Conservation (phyloP, 73 alveolate genomes). For the Durusdinium trenchii region DNA sequence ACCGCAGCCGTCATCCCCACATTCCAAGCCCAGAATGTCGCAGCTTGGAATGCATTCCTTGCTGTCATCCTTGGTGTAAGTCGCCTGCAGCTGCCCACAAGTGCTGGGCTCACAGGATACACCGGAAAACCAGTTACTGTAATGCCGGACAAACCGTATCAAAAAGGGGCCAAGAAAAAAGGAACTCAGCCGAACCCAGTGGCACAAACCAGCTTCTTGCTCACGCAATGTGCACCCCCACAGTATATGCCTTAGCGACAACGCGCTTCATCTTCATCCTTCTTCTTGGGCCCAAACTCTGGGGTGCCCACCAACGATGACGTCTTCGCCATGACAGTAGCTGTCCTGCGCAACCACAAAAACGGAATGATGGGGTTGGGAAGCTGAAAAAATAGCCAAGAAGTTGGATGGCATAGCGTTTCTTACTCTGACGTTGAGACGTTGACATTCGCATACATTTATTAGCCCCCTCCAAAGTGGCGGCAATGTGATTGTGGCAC, state of each 20-base stretch:
- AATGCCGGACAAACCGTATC: not conserved
- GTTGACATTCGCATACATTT: not conserved
- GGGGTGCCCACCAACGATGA: conserved; percentile 22
- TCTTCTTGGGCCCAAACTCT: not conserved
- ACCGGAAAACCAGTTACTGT: not conserved
- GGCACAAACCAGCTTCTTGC: conserved; percentile 35
- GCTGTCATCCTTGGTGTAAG: not conserved
- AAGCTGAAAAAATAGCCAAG: not conserved
- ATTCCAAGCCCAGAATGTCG: conserved; percentile 46
- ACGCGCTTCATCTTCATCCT: no score
- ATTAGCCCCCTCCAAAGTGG: not conserved
- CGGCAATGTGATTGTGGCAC: not conserved
- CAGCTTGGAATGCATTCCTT: conserved; percentile 31
- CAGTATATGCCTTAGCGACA: conserved; percentile 24
- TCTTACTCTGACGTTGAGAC: not conserved
- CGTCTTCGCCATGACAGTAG: conserved; percentile 12
- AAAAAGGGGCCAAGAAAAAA: not conserved
- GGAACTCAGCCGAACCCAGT: not conserved
- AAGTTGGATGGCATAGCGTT: not conserved
- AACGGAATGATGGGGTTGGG: not conserved
- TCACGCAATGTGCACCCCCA: conserved; percentile 57
- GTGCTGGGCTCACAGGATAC: not conserved
- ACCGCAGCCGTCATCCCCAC: conserved; percentile 93
- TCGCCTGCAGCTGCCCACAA: no score
- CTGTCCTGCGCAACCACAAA: not conserved